phyloP scores from a whole-genome alignment of 331 rosid genomes.

The Dryas integrifolia region DNA sequence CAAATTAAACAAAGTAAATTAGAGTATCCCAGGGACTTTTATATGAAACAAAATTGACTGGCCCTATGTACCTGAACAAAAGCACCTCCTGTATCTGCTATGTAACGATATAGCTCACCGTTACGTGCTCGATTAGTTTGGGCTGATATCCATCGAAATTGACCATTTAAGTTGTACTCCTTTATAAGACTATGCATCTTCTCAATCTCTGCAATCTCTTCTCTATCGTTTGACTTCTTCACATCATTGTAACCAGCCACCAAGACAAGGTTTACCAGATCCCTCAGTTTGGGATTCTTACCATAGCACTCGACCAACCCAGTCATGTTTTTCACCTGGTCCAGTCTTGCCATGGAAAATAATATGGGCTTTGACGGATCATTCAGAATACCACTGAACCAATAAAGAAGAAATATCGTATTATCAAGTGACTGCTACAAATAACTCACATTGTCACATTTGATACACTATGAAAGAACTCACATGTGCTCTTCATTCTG shows the following conservation, averaged over 20 bases:
- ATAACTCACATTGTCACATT: background rate
- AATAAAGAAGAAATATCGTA: conserved; percentile 8
- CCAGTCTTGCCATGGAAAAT: conserved; percentile 85
- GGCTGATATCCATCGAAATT: conserved; percentile 71
- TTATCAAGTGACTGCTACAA: background rate
- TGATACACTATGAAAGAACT: conserved; percentile 29
- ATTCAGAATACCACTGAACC: conserved; percentile 55
- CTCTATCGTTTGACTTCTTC: conserved; percentile 69
- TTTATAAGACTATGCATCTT: conserved; percentile 74
- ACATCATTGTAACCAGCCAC: conserved; percentile 75
- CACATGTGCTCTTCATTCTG: conserved; percentile 68
- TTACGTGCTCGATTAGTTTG: conserved; percentile 80
- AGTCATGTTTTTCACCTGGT: conserved; percentile 65
- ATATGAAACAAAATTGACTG: conserved; percentile 2
- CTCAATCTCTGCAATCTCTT: conserved; percentile 78
- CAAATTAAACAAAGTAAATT: conserved; percentile 12
- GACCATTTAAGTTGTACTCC: conserved; percentile 52
- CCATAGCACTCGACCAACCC: conserved; percentile 76
- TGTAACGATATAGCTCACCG: conserved; percentile 79
- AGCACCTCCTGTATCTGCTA: conserved; percentile 80
- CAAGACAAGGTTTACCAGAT: conserved; percentile 70
- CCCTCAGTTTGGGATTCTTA: conserved; percentile 66
- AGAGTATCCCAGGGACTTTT: background rate
- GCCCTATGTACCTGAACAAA: conserved; percentile 62
- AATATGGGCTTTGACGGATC: conserved; percentile 75